Conservation (phyloP, 129 eudicot species). For the Tanacetum coccineum region DNA sequence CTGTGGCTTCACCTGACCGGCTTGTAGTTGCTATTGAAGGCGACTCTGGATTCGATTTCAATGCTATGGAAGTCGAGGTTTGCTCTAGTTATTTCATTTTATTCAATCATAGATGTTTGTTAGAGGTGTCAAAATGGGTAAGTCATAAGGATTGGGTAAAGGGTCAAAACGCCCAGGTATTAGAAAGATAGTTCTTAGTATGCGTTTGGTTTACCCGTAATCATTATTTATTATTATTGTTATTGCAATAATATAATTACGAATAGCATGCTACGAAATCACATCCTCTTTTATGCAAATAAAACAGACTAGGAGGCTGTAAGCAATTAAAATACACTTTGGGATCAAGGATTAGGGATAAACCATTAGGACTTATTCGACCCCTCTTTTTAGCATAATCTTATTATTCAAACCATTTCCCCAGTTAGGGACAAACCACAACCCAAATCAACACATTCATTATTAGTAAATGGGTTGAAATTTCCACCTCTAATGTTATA, state of each 20-base stretch:
- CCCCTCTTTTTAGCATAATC: no score
- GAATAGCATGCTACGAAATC: background rate
- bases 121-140: background rate
- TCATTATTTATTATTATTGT: no score
- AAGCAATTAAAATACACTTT: background rate
- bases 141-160: background rate
- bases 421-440: background rate
- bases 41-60: slow-evolving; percentile 95
- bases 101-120: background rate
- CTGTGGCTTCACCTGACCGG: slow-evolving; percentile 93
- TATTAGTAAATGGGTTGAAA: background rate
- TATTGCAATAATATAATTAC: no score
- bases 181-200: background rate
- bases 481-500: no score
- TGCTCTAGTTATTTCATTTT: slow-evolving; percentile 14
- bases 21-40: slow-evolving; percentile 99
- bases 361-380: no score
- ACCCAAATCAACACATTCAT: background rate
- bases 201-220: background rate
- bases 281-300: background rate
- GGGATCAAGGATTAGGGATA: background rate
- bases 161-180: background rate
- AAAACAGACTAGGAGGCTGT: background rate
- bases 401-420: no score
- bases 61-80: slow-evolving; percentile 99